Percentiles rank a stretch among this genome's conserved stretches.
Evolutionary conservation across 208 protist genomes (phyloP).

Genomic region (Acanthamoeba royreba): DNA sequence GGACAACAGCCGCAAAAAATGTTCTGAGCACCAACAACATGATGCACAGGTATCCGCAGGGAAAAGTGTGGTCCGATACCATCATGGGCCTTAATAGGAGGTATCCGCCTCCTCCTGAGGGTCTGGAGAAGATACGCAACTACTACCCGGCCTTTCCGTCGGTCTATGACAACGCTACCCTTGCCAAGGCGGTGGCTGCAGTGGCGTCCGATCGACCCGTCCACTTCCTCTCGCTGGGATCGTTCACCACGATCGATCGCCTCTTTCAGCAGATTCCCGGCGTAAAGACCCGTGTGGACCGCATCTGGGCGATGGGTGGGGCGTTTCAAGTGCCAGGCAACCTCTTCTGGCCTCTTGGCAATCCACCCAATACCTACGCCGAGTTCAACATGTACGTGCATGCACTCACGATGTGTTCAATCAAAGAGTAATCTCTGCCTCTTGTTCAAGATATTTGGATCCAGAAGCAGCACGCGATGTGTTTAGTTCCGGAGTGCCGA

Average conservation of each 20-base stretch:
- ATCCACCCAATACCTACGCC: not conserved
- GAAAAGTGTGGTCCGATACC: not conserved
- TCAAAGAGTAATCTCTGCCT: too few relatives aligned
- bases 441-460: not conserved
- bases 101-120: not conserved
- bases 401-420: not conserved
- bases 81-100: not conserved
- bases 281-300: not conserved
- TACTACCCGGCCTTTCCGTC: not conserved
- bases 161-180: not conserved
- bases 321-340: not conserved
- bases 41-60: not conserved
- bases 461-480: not conserved
- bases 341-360: not conserved
- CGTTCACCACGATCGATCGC: not conserved
- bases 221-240: not conserved
- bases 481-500: not conserved
- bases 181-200: not conserved
- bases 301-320: not conserved
- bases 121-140: not conserved
- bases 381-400: not conserved
- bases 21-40: too few relatives aligned
- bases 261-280: not conserved
- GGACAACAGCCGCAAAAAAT: too few relatives aligned
- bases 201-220: not conserved